These are phyloP conservation scores for Schizonepeta tenuifolia DNA, from an alignment of 257 asterid genomes.

Conservation along the genomic window DNA sequence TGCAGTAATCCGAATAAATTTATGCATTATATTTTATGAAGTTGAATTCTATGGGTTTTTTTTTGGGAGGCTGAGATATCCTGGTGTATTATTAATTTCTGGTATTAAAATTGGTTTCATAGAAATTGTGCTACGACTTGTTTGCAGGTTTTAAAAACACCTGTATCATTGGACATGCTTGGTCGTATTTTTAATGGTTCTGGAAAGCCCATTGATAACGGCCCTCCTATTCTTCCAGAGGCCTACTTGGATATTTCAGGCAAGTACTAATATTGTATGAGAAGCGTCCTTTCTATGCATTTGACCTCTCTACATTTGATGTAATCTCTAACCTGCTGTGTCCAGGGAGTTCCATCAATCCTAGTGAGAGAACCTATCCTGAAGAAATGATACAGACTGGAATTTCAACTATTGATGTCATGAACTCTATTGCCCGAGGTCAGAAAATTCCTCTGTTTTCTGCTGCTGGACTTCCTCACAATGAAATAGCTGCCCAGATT, in stretches of 20 bases:
- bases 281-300: background rate
- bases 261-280: slow-evolving; percentile 40
- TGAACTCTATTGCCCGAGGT: slow-evolving; percentile 98
- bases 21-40: background rate
- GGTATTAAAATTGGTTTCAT: background rate
- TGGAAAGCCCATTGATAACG: slow-evolving; percentile 94
- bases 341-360: slow-evolving; percentile 97
- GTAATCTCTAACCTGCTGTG: slow-evolving; percentile 31
- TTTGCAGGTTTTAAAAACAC: slow-evolving; percentile 58
- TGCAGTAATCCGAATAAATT: background rate
- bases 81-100: slow-evolving; percentile 10
- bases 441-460: slow-evolving; percentile 97
- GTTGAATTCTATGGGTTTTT: background rate
- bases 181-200: slow-evolving; percentile 74
- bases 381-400: slow-evolving; percentile 99
- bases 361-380: slow-evolving; percentile 98
- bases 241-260: slow-evolving; percentile 99
- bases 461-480: slow-evolving; percentile 99
- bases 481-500: slow-evolving; percentile 98
- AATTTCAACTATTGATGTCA: slow-evolving; percentile 95
- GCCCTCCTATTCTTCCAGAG: slow-evolving; percentile 98
- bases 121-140: slow-evolving; percentile 18
- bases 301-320: slow-evolving; percentile 25
- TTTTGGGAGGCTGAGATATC: background rate
- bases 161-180: slow-evolving; percentile 71